Evolutionary conservation across 1,139 yeast species (phyloP), one percentile per base, ranked within the genome.

Genomic region (Diutina scorzettiae): DNA sequence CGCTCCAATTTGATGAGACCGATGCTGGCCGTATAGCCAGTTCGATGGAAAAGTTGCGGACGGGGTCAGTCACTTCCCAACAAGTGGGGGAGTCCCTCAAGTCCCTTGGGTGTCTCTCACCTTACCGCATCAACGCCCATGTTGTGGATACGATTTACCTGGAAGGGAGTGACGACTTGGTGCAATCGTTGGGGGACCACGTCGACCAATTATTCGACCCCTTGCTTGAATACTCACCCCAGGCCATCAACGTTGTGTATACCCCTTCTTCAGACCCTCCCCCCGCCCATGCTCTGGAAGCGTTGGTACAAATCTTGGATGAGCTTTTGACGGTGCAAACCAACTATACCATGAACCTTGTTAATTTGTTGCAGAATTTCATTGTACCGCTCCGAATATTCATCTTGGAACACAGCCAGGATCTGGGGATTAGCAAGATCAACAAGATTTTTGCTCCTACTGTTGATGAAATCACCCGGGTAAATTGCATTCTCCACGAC

Each of bases 381-480:
- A 68, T 89, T 27, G 78, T 87, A 25, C 95, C 95, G 0, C 60
- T 87, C 39, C 71, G 97, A 50, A 75, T 83, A 19, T 71, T 72
- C 48, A 86, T 81, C 0, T 59, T 85, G 29, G 71, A 58, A 1
- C 6, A 28, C 18, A 17, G 18, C 8, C 73, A 76, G 9, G 69
- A 71, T 27, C 57, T 75, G 11, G 73, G 71, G 1, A 78, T 85
- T 8, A 63, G 79, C 2, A 76, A 76, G 50, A 66, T 87, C 32
- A 89, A 89, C 57, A 69, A 77, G 42, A 71, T 86, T 1, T 86
- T 89, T 55, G 96, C 97, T 2, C 96, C 96, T 1, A 89, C 97
- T 0, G 82, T 89, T 27, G 97, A 89, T 59, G 97, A 89, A 61
- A 78, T 89, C 19, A 83, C 95, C 14, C 69, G 96, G 52, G 79